Conservation (phyloP, 2,329 filamentous ascomycete genomes). For the Alternaria sp. region DNA sequence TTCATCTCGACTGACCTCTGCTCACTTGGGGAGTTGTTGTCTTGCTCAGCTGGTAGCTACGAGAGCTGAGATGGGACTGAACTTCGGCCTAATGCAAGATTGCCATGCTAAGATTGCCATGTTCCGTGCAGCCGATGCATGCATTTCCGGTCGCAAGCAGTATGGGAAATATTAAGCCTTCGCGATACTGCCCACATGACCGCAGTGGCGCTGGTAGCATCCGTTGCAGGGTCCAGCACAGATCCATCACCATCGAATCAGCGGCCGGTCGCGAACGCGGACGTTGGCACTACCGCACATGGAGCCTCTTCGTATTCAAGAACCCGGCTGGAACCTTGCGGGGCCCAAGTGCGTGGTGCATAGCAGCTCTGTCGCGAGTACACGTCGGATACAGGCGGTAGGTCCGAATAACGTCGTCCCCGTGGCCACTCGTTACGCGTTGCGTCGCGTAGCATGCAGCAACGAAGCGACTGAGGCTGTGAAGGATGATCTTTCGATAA, state of each 20-base stretch:
- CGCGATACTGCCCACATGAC: conserved; percentile 15
- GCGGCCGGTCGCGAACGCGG: not conserved
- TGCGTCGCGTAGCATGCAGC: not conserved
- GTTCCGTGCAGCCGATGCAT: conserved; percentile 9
- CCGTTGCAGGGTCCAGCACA: conserved; percentile 13
- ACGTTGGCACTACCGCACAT: conserved; percentile 4
- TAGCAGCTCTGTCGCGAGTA: not conserved
- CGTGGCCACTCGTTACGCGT: not conserved
- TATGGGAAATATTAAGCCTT: conserved; percentile 26
- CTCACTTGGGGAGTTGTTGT: not conserved
- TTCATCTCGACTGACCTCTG: not conserved
- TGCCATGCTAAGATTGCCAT: conserved; percentile 18
- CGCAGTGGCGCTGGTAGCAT: conserved; percentile 18
- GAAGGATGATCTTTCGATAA: conserved; percentile 15
- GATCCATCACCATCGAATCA: conserved; percentile 1
- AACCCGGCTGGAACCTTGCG: conserved; percentile 1
- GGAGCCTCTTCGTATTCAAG: conserved; percentile 7
- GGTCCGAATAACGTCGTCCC: not conserved
- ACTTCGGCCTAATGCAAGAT: not conserved
- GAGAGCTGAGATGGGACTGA: not conserved
- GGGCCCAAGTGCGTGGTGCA: not conserved
- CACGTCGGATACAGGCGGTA: not conserved
- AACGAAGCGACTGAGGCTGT: conserved; percentile 26
- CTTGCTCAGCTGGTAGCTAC: not conserved
- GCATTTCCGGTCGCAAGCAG: conserved; percentile 12